phyloP scores from a whole-genome alignment of 257 asterid genomes.

The Nemophila menziesii region DNA sequence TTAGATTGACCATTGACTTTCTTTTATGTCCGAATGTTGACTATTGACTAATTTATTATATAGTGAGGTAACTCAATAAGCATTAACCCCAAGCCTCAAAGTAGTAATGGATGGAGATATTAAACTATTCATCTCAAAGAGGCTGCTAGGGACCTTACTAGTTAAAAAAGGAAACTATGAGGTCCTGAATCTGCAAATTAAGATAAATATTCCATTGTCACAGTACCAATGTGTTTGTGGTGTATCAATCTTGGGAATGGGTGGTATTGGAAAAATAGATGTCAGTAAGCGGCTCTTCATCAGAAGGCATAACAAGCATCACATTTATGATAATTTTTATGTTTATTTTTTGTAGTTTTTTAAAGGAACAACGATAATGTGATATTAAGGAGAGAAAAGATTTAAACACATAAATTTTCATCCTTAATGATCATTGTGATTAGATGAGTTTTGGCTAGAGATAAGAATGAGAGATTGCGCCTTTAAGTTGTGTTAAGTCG shows the following conservation, averaged over 20 bases:
- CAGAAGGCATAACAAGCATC: not conserved
- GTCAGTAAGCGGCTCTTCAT: not conserved
- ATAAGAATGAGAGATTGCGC: not conserved
- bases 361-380: slow-evolving; percentile 17
- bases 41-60: not conserved
- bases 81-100: not conserved
- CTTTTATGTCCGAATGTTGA: not conserved
- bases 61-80: not conserved
- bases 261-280: not conserved
- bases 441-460: not conserved
- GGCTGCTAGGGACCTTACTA: too few species aligned
- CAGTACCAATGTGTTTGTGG: not conserved
- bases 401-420: too few species aligned
- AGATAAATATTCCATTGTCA: too few species aligned
- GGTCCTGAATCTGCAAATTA: too few species aligned
- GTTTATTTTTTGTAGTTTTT: too few species aligned
- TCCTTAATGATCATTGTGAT: not conserved
- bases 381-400: slow-evolving; percentile 4
- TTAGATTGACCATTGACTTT: too few species aligned
- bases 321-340: not conserved
- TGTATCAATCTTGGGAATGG: not conserved
- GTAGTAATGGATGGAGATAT: not conserved
- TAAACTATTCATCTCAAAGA: too few species aligned
- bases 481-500: not conserved
- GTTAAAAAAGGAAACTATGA: too few species aligned